These are phyloP conservation scores for Beauveria rudraprayagi DNA, from an alignment of 2,329 filamentous ascomycete species.

Conservation along the genomic window DNA sequence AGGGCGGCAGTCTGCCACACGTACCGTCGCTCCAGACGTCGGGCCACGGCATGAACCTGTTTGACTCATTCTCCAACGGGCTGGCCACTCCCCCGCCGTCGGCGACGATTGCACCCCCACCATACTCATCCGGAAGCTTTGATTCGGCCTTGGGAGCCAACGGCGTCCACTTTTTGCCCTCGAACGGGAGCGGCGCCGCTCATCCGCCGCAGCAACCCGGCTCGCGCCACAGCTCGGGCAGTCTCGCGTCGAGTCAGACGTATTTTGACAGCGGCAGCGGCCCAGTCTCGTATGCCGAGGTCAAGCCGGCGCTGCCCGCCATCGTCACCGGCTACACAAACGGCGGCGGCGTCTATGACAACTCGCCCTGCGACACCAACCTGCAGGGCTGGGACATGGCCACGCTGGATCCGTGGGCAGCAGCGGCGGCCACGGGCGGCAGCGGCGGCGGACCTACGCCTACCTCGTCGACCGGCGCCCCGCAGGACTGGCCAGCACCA, in stretches of 20 bases:
- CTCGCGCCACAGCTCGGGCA: conserved; percentile 12
- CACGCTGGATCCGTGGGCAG: conserved; percentile 27
- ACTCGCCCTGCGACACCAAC: conserved; percentile 22
- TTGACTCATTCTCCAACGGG: conserved; percentile 44
- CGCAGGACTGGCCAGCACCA: conserved; percentile 23
- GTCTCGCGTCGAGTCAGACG: conserved; percentile 20
- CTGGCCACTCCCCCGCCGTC: conserved; percentile 51
- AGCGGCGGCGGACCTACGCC: conserved; percentile 16
- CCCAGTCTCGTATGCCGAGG: conserved; percentile 24
- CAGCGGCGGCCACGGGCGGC: conserved; percentile 11
- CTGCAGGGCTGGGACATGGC: conserved; percentile 32
- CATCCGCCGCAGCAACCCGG: conserved; percentile 2
- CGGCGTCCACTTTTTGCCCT: conserved; percentile 24
- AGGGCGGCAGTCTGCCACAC: conserved; percentile 22
- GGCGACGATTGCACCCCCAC: conserved; percentile 37
- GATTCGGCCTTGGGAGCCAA: conserved; percentile 28
- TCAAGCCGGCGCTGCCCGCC: conserved; percentile 26
- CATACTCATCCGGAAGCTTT: conserved; percentile 38
- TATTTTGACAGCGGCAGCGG: conserved; percentile 25
- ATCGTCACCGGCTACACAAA: conserved; percentile 24
- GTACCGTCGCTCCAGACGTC: conserved; percentile 26
- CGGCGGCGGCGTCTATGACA: conserved; percentile 28
- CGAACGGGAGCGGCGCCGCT: conserved; percentile 17
- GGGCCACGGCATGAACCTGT: conserved; percentile 30
- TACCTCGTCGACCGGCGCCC: conserved; percentile 15